Evolutionary conservation across 169 alveolate genomes (phyloP).

Genomic region (Eimeria tenella): DNA sequence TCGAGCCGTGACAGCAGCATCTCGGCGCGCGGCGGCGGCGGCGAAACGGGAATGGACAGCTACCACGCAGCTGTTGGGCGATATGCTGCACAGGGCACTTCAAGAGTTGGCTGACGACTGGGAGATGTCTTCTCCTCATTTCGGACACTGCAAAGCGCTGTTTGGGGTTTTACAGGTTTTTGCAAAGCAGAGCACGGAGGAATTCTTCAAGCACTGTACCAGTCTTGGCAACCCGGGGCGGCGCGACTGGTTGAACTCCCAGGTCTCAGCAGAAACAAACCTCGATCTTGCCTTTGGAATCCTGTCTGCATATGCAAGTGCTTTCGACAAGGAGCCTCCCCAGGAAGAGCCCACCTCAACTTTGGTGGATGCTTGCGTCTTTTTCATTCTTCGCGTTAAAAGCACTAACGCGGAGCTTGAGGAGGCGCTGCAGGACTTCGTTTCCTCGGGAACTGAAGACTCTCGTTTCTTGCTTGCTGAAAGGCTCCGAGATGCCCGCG

Average conservation of each 20-base stretch:
- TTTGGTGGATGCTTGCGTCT: neutral
- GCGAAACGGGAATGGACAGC: too few species aligned
- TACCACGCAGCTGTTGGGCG: too few species aligned
- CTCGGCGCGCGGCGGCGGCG: too few species aligned
- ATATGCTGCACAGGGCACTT: neutral
- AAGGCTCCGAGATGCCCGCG: neutral
- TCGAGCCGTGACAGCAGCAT: too few species aligned
- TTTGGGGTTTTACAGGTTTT: neutral
- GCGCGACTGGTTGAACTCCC: neutral
- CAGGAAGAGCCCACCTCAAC: neutral
- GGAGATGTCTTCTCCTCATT: neutral
- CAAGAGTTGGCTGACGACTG: neutral
- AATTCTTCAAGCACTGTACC: neutral
- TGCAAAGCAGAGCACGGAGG: neutral
- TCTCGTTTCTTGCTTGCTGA: neutral
- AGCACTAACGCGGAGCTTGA: neutral
- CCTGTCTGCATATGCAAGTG: neutral
- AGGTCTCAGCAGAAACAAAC: too few species aligned
- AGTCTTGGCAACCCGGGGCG: neutral
- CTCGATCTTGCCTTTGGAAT: neutral
- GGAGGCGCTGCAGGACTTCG: neutral
- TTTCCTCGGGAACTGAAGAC: neutral
- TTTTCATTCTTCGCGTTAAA: too few species aligned
- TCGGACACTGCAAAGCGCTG: neutral
- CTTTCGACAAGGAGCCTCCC: neutral